Evolutionary conservation across 768 basidiomycete genomes (phyloP).

Genomic region (Agaricus sinodeliciosus): DNA sequence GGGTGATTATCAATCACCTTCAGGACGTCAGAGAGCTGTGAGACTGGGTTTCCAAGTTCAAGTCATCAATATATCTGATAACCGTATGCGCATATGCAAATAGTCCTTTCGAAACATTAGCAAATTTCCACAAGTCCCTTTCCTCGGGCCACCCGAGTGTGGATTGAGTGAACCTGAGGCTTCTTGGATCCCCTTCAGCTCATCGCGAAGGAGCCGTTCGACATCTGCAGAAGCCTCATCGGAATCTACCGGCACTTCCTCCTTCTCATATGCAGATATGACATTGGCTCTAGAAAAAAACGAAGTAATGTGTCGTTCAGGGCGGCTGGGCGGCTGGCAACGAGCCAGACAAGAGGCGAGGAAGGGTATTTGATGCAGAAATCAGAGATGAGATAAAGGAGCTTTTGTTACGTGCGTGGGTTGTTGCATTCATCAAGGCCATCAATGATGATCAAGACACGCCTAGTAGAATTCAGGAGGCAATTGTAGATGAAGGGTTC

Average conservation of each 20-base stretch:
- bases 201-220: conserved; percentile 8
- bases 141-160: conserved; percentile 14
- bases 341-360: conserved; percentile 16
- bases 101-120: conserved; percentile 15
- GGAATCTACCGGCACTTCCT: conserved; percentile 10
- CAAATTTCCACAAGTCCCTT: conserved; percentile 10
- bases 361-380: background rate
- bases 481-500: conserved; percentile 3
- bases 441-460: conserved; percentile 14
- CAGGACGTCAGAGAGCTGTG: background rate
- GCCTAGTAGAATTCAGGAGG: too few relatives aligned
- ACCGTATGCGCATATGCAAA: conserved; percentile 20
- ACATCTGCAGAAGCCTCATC: conserved; percentile 14
- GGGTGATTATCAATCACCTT: too few relatives aligned
- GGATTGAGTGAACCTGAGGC: background rate
- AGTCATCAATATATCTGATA: conserved; percentile 15
- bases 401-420: conserved; percentile 6
- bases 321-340: conserved; percentile 23
- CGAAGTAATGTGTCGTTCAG: conserved; percentile 17
- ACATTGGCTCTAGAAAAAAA: conserved; percentile 5
- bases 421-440: conserved; percentile 21
- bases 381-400: conserved; percentile 12
- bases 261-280: background rate
- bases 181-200: conserved; percentile 6
- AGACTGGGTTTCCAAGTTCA: background rate